phyloP scores from a whole-genome alignment of 2,329 filamentous ascomycete genomes.

The Calonectria leucothoes region DNA sequence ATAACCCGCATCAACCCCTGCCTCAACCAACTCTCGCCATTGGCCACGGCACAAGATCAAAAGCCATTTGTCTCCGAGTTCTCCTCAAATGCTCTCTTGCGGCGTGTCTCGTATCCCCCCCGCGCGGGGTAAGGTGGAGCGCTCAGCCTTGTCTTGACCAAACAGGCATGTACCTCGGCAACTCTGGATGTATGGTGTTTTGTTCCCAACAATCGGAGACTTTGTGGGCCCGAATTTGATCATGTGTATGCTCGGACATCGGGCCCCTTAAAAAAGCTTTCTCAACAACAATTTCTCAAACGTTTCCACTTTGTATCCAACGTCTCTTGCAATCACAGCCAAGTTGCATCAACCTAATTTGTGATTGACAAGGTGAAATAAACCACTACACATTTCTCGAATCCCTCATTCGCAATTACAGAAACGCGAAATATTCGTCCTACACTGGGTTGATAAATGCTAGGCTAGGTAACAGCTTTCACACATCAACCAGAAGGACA shows the following conservation, averaged over 20 bases:
- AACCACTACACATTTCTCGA: not conserved
- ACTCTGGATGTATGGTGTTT: not conserved
- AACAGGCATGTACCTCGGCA: not conserved
- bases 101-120: not conserved
- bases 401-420: not conserved
- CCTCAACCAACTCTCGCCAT: not conserved
- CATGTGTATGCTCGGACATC: not conserved
- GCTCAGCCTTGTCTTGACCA: not conserved
- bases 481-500: not conserved
- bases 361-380: not conserved
- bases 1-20: not conserved
- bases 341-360: not conserved
- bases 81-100: not conserved
- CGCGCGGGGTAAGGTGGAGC: slow-evolving; percentile 3
- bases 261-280: not conserved
- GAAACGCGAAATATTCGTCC: not conserved
- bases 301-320: not conserved
- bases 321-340: not conserved
- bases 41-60: not conserved
- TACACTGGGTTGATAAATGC: not conserved
- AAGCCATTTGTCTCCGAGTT: not conserved
- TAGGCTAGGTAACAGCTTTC: not conserved
- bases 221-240: not conserved
- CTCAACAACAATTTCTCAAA: not conserved
- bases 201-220: not conserved